Percentiles rank a stretch among this genome's conserved stretches.
Conservation (phyloP, 768 basidiomycete species). For the Aureoboletus auriporus region DNA sequence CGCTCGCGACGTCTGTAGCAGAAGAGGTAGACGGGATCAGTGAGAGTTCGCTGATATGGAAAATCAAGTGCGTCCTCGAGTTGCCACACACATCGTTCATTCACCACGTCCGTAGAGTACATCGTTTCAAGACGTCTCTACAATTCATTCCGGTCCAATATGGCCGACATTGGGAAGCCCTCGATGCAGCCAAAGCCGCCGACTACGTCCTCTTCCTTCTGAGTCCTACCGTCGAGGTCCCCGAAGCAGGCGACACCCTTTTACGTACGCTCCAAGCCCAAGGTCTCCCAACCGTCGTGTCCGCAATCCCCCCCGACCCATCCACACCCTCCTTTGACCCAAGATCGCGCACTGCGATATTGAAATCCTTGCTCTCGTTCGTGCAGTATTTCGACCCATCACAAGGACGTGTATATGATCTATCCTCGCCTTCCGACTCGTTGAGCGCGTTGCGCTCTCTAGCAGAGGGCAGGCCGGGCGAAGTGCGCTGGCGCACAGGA, state of each 20-base stretch:
- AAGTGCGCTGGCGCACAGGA: slow-evolving; percentile 80
- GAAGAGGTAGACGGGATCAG: slow-evolving; percentile 28
- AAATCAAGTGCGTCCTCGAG: slow-evolving; percentile 50
- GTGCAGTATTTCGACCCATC: slow-evolving; percentile 91
- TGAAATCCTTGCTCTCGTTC: slow-evolving; percentile 91
- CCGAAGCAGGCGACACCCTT: slow-evolving; percentile 80
- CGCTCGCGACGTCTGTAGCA: slow-evolving; percentile 60
- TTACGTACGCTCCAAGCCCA: slow-evolving; percentile 87
- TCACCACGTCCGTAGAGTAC: slow-evolving; percentile 48
- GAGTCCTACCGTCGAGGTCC: slow-evolving; percentile 79
- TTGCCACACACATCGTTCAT: background rate
- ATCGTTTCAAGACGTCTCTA: slow-evolving; percentile 86
- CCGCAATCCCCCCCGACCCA: slow-evolving; percentile 59
- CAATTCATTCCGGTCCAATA: slow-evolving; percentile 82
- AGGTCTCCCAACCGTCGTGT: slow-evolving; percentile 80
- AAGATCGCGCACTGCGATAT: slow-evolving; percentile 62
- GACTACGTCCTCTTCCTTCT: slow-evolving; percentile 88
- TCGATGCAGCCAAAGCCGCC: slow-evolving; percentile 83
- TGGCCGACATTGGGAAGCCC: slow-evolving; percentile 64
- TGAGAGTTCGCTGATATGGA: slow-evolving; percentile 41
- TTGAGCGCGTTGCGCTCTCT: slow-evolving; percentile 71
- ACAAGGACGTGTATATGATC: slow-evolving; percentile 72
- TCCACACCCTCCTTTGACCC: slow-evolving; percentile 43
- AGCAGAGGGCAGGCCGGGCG: slow-evolving; percentile 79
- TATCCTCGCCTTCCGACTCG: slow-evolving; percentile 59